Conservation (phyloP, 306 rosid genomes). For the Lotus japonicus region DNA sequence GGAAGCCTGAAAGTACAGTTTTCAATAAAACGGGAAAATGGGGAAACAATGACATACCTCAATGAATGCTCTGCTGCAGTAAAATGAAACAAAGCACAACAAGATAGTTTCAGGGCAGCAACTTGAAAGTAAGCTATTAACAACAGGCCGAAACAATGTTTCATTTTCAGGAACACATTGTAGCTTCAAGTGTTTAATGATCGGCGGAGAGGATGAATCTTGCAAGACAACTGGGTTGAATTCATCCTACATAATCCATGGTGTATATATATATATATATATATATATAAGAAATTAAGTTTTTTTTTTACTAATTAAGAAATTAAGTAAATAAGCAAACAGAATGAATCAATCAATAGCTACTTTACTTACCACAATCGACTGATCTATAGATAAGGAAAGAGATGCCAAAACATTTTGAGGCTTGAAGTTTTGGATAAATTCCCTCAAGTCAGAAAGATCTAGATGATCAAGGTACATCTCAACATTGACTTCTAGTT, state of each 20-base stretch:
- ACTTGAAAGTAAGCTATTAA: background rate
- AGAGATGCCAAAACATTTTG: background rate
- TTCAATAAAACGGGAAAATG: background rate
- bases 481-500: background rate
- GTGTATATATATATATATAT: background rate
- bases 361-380: background rate
- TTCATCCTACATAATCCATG: background rate
- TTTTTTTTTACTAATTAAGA: too few relatives aligned
- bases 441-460: background rate
- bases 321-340: background rate
- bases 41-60: constrained; percentile 4
- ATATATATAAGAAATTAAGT: background rate
- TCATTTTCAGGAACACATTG: background rate
- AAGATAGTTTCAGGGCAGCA: constrained; percentile 15
- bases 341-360: background rate
- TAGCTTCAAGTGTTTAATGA: background rate
- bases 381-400: background rate
- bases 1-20: background rate
- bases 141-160: background rate
- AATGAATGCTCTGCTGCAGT: background rate
- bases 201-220: background rate
- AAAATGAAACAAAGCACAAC: background rate
- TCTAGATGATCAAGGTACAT: background rate
- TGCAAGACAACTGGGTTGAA: background rate
- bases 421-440: constrained; percentile 16